These are phyloP conservation scores for Thelephora aurantiotincta DNA, from an alignment of 768 basidiomycete genomes.

Conservation along the genomic window DNA sequence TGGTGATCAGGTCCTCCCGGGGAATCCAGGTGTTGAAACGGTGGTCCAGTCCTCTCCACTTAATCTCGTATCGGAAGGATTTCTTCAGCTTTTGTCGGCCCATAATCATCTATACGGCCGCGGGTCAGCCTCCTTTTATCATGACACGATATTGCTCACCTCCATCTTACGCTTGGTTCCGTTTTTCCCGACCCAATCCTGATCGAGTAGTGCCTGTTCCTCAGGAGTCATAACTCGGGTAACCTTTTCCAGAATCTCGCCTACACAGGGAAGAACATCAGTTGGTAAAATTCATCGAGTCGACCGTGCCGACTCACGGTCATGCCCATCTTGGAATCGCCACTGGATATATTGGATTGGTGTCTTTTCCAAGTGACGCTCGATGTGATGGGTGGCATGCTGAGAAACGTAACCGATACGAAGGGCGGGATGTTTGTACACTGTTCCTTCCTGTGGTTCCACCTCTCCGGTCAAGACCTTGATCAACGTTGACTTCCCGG, in stretches of 20 bases:
- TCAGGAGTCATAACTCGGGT: slow-evolving; percentile 85
- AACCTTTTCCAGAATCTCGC: slow-evolving; percentile 82
- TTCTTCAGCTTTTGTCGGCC: slow-evolving; percentile 97
- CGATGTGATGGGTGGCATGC: slow-evolving; percentile 97
- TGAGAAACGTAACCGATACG: slow-evolving; percentile 96
- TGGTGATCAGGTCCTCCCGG: slow-evolving; percentile 71
- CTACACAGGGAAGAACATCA: slow-evolving; percentile 20
- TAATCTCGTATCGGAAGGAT: slow-evolving; percentile 85
- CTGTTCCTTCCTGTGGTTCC: slow-evolving; percentile 77
- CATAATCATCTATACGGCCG: slow-evolving; percentile 49
- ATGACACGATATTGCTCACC: slow-evolving; percentile 26
- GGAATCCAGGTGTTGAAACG: slow-evolving; percentile 86
- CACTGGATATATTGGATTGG: slow-evolving; percentile 96
- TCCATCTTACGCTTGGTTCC: slow-evolving; percentile 87
- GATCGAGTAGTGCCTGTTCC: slow-evolving; percentile 65
- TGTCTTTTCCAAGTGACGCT: slow-evolving; percentile 91
- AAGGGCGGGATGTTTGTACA: slow-evolving; percentile 88
- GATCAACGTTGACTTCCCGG: slow-evolving; percentile 92
- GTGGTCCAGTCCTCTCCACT: slow-evolving; percentile 75
- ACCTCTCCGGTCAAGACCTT: slow-evolving; percentile 93
- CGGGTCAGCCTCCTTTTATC: background rate
- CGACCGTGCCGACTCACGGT: slow-evolving; percentile 43
- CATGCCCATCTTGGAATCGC: slow-evolving; percentile 98
- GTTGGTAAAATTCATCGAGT: background rate
- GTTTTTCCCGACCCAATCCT: slow-evolving; percentile 83